Evolutionary conservation across 2,329 filamentous ascomycete species (phyloP).

Genomic region (Pseudocercospora crystallina): DNA sequence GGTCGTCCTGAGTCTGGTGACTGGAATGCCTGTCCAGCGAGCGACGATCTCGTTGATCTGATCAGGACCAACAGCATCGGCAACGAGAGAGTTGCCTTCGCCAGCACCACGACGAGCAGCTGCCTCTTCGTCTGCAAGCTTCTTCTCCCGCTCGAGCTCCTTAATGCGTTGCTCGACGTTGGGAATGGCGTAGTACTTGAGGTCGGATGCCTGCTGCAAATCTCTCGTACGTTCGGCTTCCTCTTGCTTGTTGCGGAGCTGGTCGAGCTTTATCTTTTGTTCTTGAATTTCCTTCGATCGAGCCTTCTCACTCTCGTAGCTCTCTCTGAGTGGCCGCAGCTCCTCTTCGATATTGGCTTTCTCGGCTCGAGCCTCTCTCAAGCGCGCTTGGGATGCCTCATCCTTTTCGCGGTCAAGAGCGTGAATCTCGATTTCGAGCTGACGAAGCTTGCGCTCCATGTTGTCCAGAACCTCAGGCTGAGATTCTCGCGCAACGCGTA

Average conservation of each 20-base stretch:
- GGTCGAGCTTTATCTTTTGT: constrained; percentile 91
- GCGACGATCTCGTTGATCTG: constrained; percentile 99
- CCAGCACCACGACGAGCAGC: constrained; percentile 58
- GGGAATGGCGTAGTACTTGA: constrained; percentile 96
- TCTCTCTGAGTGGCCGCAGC: constrained; percentile 83
- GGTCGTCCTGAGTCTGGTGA: constrained; percentile 87
- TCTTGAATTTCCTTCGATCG: constrained; percentile 56
- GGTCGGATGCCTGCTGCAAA: constrained; percentile 82
- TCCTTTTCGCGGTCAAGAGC: constrained; percentile 92
- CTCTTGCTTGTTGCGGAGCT: constrained; percentile 85
- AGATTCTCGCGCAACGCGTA: constrained; percentile 90
- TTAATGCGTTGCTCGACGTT: constrained; percentile 82
- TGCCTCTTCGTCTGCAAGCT: constrained; percentile 72
- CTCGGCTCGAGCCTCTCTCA: constrained; percentile 81
- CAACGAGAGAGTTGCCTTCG: constrained; percentile 65
- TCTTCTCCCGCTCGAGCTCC: constrained; percentile 72
- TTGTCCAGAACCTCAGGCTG: constrained; percentile 95
- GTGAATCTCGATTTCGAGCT: constrained; percentile 96
- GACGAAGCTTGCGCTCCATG: constrained; percentile 82
- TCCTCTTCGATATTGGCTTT: constrained; percentile 95
- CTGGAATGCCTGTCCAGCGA: constrained; percentile 96
- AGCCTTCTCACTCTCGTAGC: constrained; percentile 91
- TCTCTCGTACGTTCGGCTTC: constrained; percentile 88
- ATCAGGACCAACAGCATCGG: constrained; percentile 90
- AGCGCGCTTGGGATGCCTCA: constrained; percentile 80